Percentiles rank a stretch among this genome's conserved stretches.
These are phyloP conservation scores for Globisporangium polare DNA, from an alignment of 352 stramenopile genomes.

Conservation along the genomic window DNA sequence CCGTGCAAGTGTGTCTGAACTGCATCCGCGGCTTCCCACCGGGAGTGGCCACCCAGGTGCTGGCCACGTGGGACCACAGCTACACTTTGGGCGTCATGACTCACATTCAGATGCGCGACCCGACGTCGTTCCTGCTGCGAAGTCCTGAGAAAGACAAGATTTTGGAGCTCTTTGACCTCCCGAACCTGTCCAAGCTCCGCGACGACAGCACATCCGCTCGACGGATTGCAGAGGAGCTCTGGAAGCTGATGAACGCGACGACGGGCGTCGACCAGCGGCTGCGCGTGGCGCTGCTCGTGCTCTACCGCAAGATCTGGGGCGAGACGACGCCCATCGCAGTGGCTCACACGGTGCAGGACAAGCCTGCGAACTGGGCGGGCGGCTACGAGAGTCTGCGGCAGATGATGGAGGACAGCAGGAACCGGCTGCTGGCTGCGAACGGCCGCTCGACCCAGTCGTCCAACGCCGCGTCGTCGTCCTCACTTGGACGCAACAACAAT, in stretches of 20 bases:
- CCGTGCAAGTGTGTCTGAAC: slow-evolving; percentile 76
- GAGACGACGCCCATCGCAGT: slow-evolving; percentile 78
- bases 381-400: slow-evolving; percentile 76
- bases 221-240: slow-evolving; percentile 60
- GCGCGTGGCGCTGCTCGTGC: slow-evolving; percentile 66
- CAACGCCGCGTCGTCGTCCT: not conserved
- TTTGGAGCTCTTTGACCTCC: slow-evolving; percentile 51
- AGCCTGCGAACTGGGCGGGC: slow-evolving; percentile 67
- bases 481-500: slow-evolving; percentile 14
- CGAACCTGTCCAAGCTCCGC: slow-evolving; percentile 56
- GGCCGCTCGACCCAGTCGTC: slow-evolving; percentile 1
- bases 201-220: slow-evolving; percentile 75
- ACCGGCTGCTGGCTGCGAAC: slow-evolving; percentile 31
- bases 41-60: slow-evolving; percentile 60
- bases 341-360: slow-evolving; percentile 80
- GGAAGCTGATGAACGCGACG: slow-evolving; percentile 69
- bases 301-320: slow-evolving; percentile 80
- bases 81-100: slow-evolving; percentile 74
- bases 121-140: slow-evolving; percentile 64
- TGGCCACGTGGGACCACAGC: slow-evolving; percentile 80
- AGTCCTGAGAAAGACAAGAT: slow-evolving; percentile 77
- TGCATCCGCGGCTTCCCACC: slow-evolving; percentile 77
- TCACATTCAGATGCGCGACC: slow-evolving; percentile 77
- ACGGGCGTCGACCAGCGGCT: slow-evolving; percentile 64
- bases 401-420: slow-evolving; percentile 87